Conservation (phyloP, 495 filamentous ascomycete genomes). For the Chlorociboria aeruginascens region DNA sequence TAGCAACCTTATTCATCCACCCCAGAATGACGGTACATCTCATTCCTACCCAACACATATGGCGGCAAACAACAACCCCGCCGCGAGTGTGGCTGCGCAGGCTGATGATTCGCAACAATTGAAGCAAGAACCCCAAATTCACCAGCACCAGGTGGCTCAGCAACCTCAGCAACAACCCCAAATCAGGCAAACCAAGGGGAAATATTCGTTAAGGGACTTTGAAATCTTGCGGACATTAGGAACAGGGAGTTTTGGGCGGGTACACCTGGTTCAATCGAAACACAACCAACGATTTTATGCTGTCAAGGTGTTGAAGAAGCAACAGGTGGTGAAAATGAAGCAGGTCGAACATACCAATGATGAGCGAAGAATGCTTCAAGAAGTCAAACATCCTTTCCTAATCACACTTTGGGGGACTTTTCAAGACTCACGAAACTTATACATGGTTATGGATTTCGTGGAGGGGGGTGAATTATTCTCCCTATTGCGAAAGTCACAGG, state of each 20-base stretch:
- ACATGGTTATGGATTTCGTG: constrained; percentile 99
- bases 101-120: constrained; percentile 8
- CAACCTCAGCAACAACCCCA: constrained; percentile 23
- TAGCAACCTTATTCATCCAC: constrained; percentile 56
- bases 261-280: constrained; percentile 90
- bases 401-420: constrained; percentile 98
- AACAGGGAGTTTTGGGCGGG: constrained; percentile 92
- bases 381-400: constrained; percentile 92
- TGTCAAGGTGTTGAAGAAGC: constrained; percentile 96
- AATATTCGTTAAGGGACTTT: constrained; percentile 89
- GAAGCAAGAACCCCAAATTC: constrained; percentile 7
- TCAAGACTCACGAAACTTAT: constrained; percentile 86
- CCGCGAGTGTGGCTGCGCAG: not conserved
- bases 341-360: constrained; percentile 99
- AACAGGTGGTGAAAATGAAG: constrained; percentile 99
- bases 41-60: constrained; percentile 11
- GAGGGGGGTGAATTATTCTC: constrained; percentile 97
- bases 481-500: constrained; percentile 88
- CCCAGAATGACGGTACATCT: constrained; percentile 19
- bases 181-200: constrained; percentile 80
- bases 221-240: constrained; percentile 78
- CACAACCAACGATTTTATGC: constrained; percentile 98
- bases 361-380: constrained; percentile 85
- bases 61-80: not conserved
- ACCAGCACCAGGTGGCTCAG: constrained; percentile 13